A percentile compares a stretch with the other conserved stretches of the same genome.
These are phyloP conservation scores for Colletotrichum sp. DNA, from an alignment of 2,329 filamentous ascomycete species.

Conservation along the genomic window DNA sequence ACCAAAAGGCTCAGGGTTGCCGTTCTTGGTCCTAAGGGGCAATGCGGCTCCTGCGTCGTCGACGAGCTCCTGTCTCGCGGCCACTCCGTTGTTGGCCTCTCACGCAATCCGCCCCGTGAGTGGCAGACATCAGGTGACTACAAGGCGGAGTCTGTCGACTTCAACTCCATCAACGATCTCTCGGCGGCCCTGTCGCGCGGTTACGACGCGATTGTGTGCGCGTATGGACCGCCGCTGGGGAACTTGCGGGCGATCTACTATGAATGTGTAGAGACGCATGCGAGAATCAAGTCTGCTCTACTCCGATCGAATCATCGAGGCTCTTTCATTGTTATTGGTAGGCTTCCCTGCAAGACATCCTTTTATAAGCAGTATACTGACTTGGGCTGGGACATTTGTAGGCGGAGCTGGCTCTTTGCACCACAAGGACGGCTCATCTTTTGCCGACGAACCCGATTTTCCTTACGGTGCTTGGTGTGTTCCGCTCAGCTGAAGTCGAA, in stretches of 20 bases:
- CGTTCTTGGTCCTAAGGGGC: background rate
- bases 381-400: fast-evolving
- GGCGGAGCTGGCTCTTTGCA: background rate
- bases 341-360: background rate
- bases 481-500: fast-evolving
- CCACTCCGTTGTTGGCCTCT: background rate
- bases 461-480: background rate
- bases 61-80: background rate
- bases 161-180: background rate
- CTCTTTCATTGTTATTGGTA: background rate
- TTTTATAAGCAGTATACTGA: background rate
- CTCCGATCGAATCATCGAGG: background rate
- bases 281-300: background rate
- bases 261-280: background rate
- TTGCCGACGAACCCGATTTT: background rate
- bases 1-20: background rate
- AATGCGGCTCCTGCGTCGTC: background rate
- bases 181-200: background rate
- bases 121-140: background rate
- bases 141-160: background rate
- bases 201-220: background rate
- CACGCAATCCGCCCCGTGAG: background rate
- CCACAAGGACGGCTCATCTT: background rate
- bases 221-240: background rate
- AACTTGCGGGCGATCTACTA: background rate